Evolutionary conservation across 345 rosid species (phyloP).

Genomic region (Geranium brycei): DNA sequence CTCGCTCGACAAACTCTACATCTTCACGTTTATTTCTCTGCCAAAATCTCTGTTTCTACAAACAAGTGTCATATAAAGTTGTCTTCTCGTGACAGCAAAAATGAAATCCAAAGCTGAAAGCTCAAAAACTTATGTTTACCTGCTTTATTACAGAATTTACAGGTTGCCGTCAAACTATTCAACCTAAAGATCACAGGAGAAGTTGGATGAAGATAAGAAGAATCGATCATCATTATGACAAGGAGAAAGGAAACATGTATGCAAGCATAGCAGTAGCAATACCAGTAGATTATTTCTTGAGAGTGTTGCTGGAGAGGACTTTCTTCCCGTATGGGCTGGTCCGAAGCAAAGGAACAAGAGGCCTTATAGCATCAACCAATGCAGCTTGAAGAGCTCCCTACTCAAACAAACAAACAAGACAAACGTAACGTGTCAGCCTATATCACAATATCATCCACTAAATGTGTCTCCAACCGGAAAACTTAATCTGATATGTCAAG

Average conservation of each 20-base stretch:
- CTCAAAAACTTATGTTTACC: constrained; percentile 12
- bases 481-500: too few relatives aligned
- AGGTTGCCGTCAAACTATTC: constrained; percentile 15
- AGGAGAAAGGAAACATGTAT: too few relatives aligned
- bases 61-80: too few relatives aligned
- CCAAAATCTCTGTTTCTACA: too few relatives aligned
- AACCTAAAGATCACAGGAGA: constrained; percentile 5
- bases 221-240: not conserved
- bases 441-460: too few relatives aligned
- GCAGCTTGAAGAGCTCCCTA: constrained; percentile 49
- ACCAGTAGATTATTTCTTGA: constrained; percentile 36
- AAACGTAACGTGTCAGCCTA: too few relatives aligned
- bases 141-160: constrained; percentile 35
- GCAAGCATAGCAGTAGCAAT: too few relatives aligned
- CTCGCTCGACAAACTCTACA: too few relatives aligned
- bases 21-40: too few relatives aligned
- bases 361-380: constrained; percentile 56
- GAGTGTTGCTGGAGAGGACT: constrained; percentile 50
- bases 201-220: constrained; percentile 8
- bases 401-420: too few relatives aligned
- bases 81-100: constrained; percentile 4
- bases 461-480: too few relatives aligned
- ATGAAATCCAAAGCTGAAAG: not conserved
- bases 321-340: constrained; percentile 78
- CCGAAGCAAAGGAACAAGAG: constrained; percentile 43